Conservation (phyloP, 805 yeast genomes). For the Tetrapisispora phaffii region DNA sequence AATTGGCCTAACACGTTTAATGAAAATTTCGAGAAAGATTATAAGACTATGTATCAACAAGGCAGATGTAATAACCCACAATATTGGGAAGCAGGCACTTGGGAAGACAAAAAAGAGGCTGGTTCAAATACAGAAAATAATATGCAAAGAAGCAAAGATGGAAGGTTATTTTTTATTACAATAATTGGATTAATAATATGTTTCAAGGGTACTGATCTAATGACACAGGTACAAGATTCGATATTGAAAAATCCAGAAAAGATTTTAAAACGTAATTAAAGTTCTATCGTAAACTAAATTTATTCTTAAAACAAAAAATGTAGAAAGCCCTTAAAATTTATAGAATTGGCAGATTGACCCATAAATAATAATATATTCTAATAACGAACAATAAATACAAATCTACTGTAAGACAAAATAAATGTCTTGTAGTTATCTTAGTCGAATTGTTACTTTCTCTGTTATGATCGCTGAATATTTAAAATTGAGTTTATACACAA, state of each 20-base stretch:
- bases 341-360: no score
- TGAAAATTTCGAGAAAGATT: slow-evolving; percentile 7
- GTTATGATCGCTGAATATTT: no score
- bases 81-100: slow-evolving; percentile 55
- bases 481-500: no score
- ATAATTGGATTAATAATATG: not conserved
- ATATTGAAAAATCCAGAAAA: not conserved
- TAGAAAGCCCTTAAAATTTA: no score
- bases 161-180: not conserved
- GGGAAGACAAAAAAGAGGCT: slow-evolving; percentile 50
- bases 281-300: no score
- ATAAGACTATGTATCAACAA: not conserved
- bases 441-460: no score
- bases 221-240: not conserved
- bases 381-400: no score
- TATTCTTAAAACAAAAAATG: no score
- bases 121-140: not conserved
- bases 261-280: no score
- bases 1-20: slow-evolving; percentile 35
- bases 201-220: not conserved
- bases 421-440: no score
- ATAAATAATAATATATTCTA: no score
- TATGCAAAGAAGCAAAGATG: not conserved
- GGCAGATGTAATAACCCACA: slow-evolving; percentile 11
- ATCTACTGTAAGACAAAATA: no score